These are phyloP conservation scores for Suhomyces emberorum DNA, from an alignment of 805 yeast genomes.

Conservation along the genomic window DNA sequence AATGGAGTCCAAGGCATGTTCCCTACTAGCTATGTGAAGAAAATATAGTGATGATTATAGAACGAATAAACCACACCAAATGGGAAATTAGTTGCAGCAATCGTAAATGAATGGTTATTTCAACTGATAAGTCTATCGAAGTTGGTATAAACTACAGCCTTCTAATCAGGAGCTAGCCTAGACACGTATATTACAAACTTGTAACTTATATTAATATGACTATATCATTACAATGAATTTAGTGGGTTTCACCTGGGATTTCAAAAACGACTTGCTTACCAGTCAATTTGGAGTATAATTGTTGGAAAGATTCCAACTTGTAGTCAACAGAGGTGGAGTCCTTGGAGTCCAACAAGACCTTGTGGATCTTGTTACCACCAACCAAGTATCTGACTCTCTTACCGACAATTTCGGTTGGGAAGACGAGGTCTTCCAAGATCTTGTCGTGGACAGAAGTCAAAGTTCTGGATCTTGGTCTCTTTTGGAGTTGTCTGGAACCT, in stretches of 20 bases:
- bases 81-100: too few relatives aligned
- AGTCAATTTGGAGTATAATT: slow-evolving; percentile 96
- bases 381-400: slow-evolving; percentile 98
- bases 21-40: slow-evolving; percentile 72
- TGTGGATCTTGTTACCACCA: slow-evolving; percentile 98
- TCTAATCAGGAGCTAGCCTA: too few relatives aligned
- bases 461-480: slow-evolving; percentile 99
- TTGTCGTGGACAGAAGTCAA: slow-evolving; percentile 98
- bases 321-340: slow-evolving; percentile 95
- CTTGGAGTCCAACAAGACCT: slow-evolving; percentile 96
- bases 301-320: slow-evolving; percentile 99
- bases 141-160: too few relatives aligned
- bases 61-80: too few relatives aligned
- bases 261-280: slow-evolving; percentile 99
- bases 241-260: slow-evolving; percentile 56
- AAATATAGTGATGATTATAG: slow-evolving; percentile 20
- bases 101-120: too few relatives aligned
- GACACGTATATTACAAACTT: background rate
- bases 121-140: too few relatives aligned
- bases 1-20: slow-evolving; percentile 64
- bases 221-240: slow-evolving; percentile 15
- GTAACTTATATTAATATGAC: background rate
- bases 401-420: slow-evolving; percentile 99
- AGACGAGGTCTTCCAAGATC: slow-evolving; percentile 97
- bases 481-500: slow-evolving; percentile 88